Evolutionary conservation across 768 basidiomycete genomes (phyloP).

Genomic region (Mycena filopes): DNA sequence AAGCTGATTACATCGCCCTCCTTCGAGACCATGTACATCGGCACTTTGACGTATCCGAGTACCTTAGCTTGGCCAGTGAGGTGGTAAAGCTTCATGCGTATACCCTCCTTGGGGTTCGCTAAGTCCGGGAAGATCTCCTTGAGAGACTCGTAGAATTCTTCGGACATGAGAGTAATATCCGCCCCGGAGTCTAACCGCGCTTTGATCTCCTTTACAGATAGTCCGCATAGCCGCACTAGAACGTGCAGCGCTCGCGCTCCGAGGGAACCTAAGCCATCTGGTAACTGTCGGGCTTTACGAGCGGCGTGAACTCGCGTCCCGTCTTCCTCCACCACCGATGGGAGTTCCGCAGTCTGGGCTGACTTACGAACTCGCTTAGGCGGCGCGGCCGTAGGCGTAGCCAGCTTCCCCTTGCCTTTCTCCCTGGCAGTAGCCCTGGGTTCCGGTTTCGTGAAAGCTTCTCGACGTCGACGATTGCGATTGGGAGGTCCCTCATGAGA

Average conservation of each 20-base stretch:
- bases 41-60: not conserved
- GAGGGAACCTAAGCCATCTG: no score
- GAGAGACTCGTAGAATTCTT: not conserved
- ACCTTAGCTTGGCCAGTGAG: not conserved
- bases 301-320: constrained; percentile 6
- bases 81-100: not conserved
- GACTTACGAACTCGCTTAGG: no score
- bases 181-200: no score
- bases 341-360: not conserved
- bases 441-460: no score
- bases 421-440: no score
- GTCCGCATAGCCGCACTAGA: no score
- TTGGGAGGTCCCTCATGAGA: no score
- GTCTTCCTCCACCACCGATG: constrained; percentile 4
- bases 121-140: not conserved
- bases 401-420: no score
- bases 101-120: not conserved
- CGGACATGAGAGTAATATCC: not conserved
- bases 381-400: no score
- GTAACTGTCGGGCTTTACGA: constrained; percentile 28
- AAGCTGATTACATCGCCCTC: not conserved
- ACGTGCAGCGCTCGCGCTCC: no score
- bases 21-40: not conserved
- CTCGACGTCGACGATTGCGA: no score
- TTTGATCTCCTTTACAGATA: no score